These are phyloP conservation scores for Lantana camara DNA, from an alignment of 257 asterid genomes.

Conservation along the genomic window DNA sequence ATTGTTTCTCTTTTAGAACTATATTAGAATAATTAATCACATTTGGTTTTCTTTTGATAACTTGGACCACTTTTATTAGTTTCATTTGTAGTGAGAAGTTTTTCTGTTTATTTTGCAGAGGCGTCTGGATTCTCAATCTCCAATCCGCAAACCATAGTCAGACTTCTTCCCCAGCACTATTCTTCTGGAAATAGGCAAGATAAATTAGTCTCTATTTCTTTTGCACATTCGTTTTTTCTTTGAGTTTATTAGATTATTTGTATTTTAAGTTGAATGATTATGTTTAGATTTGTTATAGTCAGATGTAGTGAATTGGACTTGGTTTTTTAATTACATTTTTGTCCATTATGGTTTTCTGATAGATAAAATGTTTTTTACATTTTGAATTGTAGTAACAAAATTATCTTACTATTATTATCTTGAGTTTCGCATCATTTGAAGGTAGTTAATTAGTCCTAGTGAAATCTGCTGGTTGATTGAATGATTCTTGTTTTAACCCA, in stretches of 20 bases:
- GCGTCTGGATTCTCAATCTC: conserved; percentile 56
- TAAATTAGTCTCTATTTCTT: conserved; percentile 28
- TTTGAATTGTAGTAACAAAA: no score
- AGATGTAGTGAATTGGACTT: no score
- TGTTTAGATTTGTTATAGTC: no score
- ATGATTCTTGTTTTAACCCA: no score
- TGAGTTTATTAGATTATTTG: background rate
- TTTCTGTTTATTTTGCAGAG: conserved; percentile 44
- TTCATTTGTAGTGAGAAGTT: conserved; percentile 12
- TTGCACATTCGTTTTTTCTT: conserved; percentile 10
- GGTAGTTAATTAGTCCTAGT: no score
- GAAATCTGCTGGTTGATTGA: conserved; percentile 51
- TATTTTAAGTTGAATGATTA: background rate
- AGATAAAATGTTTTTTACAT: no score
- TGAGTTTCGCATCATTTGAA: no score
- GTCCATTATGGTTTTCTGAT: no score
- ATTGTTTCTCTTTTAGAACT: conserved; percentile 2
- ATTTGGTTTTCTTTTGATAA: background rate
- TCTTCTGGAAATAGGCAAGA: conserved; percentile 89
- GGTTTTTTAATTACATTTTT: no score
- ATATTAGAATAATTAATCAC: background rate
- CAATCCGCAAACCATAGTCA: conserved; percentile 63
- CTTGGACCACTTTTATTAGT: no score
- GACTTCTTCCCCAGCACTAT: conserved; percentile 86
- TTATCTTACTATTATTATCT: no score